Base-by-base conservation (phyloP, 1,284 basidiomycete genomes). In the Singerocomus inundabilis region DNA sequence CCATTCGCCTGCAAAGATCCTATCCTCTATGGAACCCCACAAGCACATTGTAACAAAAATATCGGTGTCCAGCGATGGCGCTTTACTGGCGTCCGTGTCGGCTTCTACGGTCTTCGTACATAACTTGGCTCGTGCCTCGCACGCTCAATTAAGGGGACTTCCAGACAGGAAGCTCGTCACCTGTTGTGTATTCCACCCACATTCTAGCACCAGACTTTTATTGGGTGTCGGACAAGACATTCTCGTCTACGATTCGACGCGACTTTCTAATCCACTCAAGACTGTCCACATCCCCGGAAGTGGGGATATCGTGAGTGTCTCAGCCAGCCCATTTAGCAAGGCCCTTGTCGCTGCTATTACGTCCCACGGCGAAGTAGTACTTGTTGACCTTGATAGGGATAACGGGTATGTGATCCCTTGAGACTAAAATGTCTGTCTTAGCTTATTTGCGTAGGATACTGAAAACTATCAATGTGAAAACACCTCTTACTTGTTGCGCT, bases 301-400 rank as follows among this genome's bases (percentile, higher is more conserved):
- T n/a, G 67, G 62, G 12, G 58, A 76, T 15, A 73, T 87, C 13
- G 65, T 76, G 3, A 75, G 73, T 6, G 67, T 88, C 15, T 70
- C 80, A 7, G 80, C 78, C 56, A 88, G 85, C 52, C 84, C 85
- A 6, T 88, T 85, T 64, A 88, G 84, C 66, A 86, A 83, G 67
- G 83, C 81, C 1, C 68, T 88, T 35, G 71, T 85, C 13, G 81
- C 81, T 9, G 74, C 76, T 32, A 78, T 75, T 1, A 81, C 76
- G 39, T 70, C 74, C n/a, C 70, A 68, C 5, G 84, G 84, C 0
- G 69, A 69, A 30, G 71, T 87, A 12, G 73, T 67, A 5, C 70
- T 88, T 8, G 67, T 88, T 40, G 85, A 89, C 59, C 62, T 89
- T 26, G 85, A 88, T 46, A 88, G 87, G 63, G 85, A 88, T 54